Evolutionary conservation across 768 basidiomycete genomes (phyloP).

Genomic region (Favolaschia claudopus): DNA sequence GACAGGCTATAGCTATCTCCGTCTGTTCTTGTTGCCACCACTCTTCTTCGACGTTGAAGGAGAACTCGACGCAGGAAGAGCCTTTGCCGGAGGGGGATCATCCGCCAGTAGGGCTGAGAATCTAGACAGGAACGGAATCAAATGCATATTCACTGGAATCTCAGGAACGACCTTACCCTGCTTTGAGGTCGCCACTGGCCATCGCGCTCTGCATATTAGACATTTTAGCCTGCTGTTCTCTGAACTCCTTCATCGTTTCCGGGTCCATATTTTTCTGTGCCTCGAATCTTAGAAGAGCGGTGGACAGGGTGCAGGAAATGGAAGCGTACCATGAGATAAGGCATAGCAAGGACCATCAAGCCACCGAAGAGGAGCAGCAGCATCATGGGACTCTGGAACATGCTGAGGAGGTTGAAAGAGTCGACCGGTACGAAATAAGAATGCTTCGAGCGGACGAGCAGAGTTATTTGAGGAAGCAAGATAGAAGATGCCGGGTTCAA

Average conservation of each 20-base stretch:
- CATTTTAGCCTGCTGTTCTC: conserved; percentile 65
- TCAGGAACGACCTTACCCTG: conserved; percentile 49
- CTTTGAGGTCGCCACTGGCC: conserved; percentile 64
- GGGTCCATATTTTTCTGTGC: conserved; percentile 80
- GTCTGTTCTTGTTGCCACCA: conserved; percentile 44
- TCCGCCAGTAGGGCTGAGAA: conserved; percentile 52
- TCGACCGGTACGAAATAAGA: conserved; percentile 73
- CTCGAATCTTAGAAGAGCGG: neutral
- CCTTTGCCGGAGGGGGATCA: conserved; percentile 37
- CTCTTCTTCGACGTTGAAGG: conserved; percentile 21
- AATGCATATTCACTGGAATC: neutral
- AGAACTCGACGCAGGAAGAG: conserved; percentile 34
- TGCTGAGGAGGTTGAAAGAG: conserved; percentile 75
- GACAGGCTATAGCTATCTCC: conserved; percentile 34
- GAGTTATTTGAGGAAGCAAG: conserved; percentile 61
- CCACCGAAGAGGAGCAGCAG: conserved; percentile 76
- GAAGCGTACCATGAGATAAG: conserved; percentile 72
- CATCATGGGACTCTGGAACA: conserved; percentile 89
- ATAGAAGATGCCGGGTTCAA: conserved; percentile 63
- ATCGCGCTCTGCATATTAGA: conserved; percentile 62
- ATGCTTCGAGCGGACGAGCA: conserved; percentile 63
- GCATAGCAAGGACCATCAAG: conserved; percentile 73
- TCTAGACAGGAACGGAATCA: conserved; percentile 32
- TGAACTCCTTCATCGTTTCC: conserved; percentile 69
- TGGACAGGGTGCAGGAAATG: neutral